Base-by-base conservation (phyloP, 805 yeast genomes). In the Blastobotrys attinorum region DNA sequence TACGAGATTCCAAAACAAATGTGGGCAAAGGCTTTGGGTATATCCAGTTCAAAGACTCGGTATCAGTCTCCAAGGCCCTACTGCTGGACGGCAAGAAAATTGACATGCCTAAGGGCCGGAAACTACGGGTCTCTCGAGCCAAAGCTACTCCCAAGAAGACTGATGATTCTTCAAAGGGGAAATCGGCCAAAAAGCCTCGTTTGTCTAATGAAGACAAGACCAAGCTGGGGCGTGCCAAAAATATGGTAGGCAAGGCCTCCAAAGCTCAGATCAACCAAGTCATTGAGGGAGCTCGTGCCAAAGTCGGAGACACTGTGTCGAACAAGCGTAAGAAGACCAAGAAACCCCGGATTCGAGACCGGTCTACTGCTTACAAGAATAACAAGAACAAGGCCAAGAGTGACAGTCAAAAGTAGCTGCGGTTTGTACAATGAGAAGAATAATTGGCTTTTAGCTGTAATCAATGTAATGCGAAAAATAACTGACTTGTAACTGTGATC, bases 11-110 rank as follows among this genome's bases (percentile, higher is more conserved):
- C 15, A 86, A 86, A 66, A 90, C 97, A 18, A 90, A 92, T 56
- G 71, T 90, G 47, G 99, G 98, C 50, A 92, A 92, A 66, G 99
- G 99, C 4, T 89, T 92, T 67, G 98, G 96, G 4, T 85, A 89
- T 60, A 88, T 92, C 29, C 97, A 90, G 63, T 92, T 89, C 68
- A 75, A 71, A 48, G 69, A 65, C 55, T 63, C 76, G 43, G 64
- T 81, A 44, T 70, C 80, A 34, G 96, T 92, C 7, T 79, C 80
- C 49, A 83, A 85, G 59, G 97, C 96, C 0, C 64, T 92, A 43
- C 64, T 87, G 47, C 66, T 86, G 48, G 76, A 89, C 61, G 90
- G 77, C 37, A 80, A 84, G 65, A 76, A 79, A 46, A 61, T 77
- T 51, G 56, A 48, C 1, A 56, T 54, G 36, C 36, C 50, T 18